Conservation (phyloP, 208 protist genomes). For the Acanthamoeba triangularis region DNA sequence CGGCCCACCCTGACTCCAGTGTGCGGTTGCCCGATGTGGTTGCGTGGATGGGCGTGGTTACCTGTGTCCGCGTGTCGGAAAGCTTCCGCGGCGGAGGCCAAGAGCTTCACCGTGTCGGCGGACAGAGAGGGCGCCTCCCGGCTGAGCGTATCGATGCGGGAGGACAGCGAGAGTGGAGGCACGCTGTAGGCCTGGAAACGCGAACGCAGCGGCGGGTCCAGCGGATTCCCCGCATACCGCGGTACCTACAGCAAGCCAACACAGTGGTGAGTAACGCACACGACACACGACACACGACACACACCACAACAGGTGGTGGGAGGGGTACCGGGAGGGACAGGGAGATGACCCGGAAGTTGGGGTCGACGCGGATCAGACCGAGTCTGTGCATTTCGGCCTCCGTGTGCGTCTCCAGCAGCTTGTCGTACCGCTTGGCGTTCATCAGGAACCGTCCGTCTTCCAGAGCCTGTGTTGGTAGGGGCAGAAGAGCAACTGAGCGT, state of each 20-base stretch:
- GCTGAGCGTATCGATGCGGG: not conserved
- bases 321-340: conserved; percentile 95
- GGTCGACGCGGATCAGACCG: conserved; percentile 94
- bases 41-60: not conserved
- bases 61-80: conserved; percentile 6
- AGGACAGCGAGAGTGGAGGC: conserved; percentile 8
- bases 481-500: not conserved
- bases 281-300: no score
- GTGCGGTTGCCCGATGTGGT: not conserved
- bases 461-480: conserved; percentile 81
- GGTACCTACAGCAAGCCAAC: conserved; percentile 63
- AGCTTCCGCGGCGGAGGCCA: conserved; percentile 1
- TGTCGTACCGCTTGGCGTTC: conserved; percentile 94
- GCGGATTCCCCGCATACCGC: conserved; percentile 84
- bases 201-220: conserved; percentile 91
- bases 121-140: not conserved
- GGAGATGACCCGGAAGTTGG: conserved; percentile 96
- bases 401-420: conserved; percentile 85
- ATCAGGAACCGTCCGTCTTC: conserved; percentile 96
- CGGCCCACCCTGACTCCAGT: no score
- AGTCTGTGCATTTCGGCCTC: conserved; percentile 86
- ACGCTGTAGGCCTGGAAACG: conserved; percentile 88
- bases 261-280: no score
- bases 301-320: conserved; percentile 83
- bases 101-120: not conserved